Evolutionary conservation across 2,329 filamentous ascomycete genomes (phyloP), one percentile per base, ranked within the genome.

Genomic region (Hortaea sp.): DNA sequence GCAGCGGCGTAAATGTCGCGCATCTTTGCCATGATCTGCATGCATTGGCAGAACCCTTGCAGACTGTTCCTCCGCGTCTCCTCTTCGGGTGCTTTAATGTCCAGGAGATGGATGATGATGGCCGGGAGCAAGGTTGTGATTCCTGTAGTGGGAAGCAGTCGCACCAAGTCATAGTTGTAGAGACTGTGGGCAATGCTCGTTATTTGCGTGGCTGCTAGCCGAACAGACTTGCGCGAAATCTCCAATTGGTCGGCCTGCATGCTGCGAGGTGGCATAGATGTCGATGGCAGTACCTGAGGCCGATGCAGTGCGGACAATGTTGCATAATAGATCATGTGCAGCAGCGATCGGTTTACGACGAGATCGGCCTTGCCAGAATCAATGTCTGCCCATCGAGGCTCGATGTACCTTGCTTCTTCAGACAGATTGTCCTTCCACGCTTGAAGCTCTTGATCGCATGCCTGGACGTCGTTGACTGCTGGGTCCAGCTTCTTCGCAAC

Each of bases 241-340:
- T 94, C 87, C 59, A 94, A 85, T 10, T 89, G 72, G 54, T 88
- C 82, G 7, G 79, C 76, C 32, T 79, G 79, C 11, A 72, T 71
- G 20, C 53, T 57, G 32, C 59, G 56, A 13, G 54, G 57, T 12
- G 50, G 64, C 58, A 60, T 51, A 27, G 54, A 53, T 69, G 80
- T 79, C 0, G 83, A 83, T 1, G 88, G 88, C 37, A 95, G 75
- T 49, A 95, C 90, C 54, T 94, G 88, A 2, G 90, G 90, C 29
- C 90, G 82, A 64, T 95, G 89, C 12, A 97, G 74, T 3, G 90
- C 90, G 44, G 88, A 95, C 12, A 94, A 76, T 0, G 89, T 94
- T 1, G 90, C 94, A 64, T 88, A 85, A 66, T 94, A 95, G 1
- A 95, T 81, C 84, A 95, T 94, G 65, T 94, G 88, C 32, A 97